Base-by-base conservation (phyloP, 805 yeast species). In the Candida verbasci region DNA sequence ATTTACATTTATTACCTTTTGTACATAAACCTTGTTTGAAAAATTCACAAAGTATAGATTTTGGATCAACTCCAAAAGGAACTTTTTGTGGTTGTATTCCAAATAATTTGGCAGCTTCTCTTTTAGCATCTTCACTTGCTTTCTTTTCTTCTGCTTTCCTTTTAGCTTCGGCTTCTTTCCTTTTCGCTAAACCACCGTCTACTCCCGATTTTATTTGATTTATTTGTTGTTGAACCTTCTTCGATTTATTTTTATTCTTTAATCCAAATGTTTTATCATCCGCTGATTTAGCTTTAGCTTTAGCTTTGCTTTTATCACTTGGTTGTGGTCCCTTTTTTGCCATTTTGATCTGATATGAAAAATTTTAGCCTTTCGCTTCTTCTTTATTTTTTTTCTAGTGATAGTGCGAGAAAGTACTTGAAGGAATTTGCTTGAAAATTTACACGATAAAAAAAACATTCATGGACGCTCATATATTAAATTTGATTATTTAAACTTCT, bases 11-110 rank as follows among this genome's bases (percentile, higher is more conserved):
- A 52, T 76, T 72, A 26, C 93, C 93, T 58, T 83, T 83, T 46
- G 81, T 78, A 76, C 98, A 93, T 17, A 95, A 87, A 28, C 74
- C 72, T 47, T 82, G 78, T 63, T 82, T 93, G 78, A 87, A 91
- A 61, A 78, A 80, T 40, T 86, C 85, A 76, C 98, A 93, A 15
- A 93, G 62, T 24, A 93, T 83, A 1, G 95, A 78, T 65, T 93
- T 91, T 37, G 98, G 98, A 64, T 93, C 97, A 41, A 88, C 97
- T 36, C 98, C 98, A 53, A 91, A 88, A 28, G 96, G 95, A 22
- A 91, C 86, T 56, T 86, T 87, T 58, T 86, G 97, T 31, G 68
- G 72, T 37, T 76, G 82, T 34, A 86, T 69, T 22, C 80, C 82
- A 49, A 87, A 75, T 30, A 91, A 62, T 12, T 83, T 82, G 10